Conservation (phyloP, 441 rosid species). For the Adansonia gregorii region DNA sequence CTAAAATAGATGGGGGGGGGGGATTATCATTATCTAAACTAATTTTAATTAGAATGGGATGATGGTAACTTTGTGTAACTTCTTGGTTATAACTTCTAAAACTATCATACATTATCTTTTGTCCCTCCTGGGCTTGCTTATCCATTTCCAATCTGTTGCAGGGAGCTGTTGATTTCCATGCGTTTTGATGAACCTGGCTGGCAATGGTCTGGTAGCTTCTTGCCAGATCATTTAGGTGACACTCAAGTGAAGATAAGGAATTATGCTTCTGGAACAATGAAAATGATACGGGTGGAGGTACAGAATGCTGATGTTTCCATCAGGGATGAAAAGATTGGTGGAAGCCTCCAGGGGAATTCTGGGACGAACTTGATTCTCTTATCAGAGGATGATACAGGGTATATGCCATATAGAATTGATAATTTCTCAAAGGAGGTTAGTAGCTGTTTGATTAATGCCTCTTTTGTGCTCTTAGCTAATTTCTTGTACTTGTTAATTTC, state of each 20-base stretch:
- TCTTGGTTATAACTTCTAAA: slow-evolving; percentile 1
- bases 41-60: not conserved
- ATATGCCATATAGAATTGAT: slow-evolving; percentile 97
- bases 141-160: slow-evolving; percentile 42
- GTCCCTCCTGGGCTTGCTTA: slow-evolving; percentile 2
- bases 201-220: slow-evolving; percentile 98
- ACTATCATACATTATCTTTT: slow-evolving; percentile 17
- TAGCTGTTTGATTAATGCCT: slow-evolving; percentile 34
- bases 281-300: slow-evolving; percentile 91
- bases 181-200: slow-evolving; percentile 94
- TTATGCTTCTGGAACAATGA: slow-evolving; percentile 63
- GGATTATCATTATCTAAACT: not conserved
- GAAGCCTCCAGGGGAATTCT: slow-evolving; percentile 75
- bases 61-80: not conserved
- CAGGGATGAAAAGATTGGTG: slow-evolving; percentile 76
- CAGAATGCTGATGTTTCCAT: slow-evolving; percentile 87
- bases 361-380: slow-evolving; percentile 91
- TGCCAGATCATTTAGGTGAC: slow-evolving; percentile 95
- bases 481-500: slow-evolving; percentile 3
- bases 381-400: slow-evolving; percentile 92
- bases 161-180: slow-evolving; percentile 86
- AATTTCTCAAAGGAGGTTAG: slow-evolving; percentile 99
- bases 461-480: not conserved
- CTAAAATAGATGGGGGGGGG: not conserved
- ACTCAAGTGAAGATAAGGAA: slow-evolving; percentile 94